Conservation (phyloP, 164 flowering plant species). For the Liriodendron chinense region DNA sequence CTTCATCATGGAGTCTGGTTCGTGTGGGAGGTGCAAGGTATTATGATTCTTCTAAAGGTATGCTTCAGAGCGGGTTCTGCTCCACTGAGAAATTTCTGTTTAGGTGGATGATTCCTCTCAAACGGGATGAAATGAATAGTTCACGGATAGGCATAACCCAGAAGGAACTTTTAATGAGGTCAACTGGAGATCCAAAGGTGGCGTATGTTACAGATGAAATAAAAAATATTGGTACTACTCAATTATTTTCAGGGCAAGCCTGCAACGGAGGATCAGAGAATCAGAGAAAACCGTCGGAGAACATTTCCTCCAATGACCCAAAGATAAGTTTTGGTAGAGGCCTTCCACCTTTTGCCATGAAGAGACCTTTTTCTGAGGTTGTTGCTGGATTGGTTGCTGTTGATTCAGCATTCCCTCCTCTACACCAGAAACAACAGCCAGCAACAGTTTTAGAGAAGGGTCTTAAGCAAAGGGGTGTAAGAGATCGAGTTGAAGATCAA, state of each 20-base stretch:
- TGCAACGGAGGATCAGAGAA: conserved; percentile 24
- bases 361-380: conserved; percentile 87
- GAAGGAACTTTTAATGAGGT: conserved; percentile 26
- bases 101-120: conserved; percentile 55
- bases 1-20: conserved; percentile 74
- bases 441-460: conserved; percentile 32
- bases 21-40: conserved; percentile 74
- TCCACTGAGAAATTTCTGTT: conserved; percentile 58
- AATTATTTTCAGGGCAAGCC: conserved; percentile 18
- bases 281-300: conserved; percentile 24
- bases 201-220: conserved; percentile 21
- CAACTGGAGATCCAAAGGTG: conserved; percentile 21
- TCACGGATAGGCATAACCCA: conserved; percentile 17
- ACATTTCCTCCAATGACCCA: conserved; percentile 26
- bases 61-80: conserved; percentile 86
- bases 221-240: conserved; percentile 26
- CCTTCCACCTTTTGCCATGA: conserved; percentile 59
- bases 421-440: conserved; percentile 54
- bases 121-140: conserved; percentile 24
- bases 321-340: conserved; percentile 60
- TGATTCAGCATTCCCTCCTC: conserved; percentile 80
- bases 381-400: conserved; percentile 74
- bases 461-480: conserved; percentile 34
- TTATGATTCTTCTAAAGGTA: conserved; percentile 82
- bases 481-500: conserved; percentile 30